Base-by-base conservation (phyloP, 192 early-diverging fungal species). In the Backusella morwellensis region DNA sequence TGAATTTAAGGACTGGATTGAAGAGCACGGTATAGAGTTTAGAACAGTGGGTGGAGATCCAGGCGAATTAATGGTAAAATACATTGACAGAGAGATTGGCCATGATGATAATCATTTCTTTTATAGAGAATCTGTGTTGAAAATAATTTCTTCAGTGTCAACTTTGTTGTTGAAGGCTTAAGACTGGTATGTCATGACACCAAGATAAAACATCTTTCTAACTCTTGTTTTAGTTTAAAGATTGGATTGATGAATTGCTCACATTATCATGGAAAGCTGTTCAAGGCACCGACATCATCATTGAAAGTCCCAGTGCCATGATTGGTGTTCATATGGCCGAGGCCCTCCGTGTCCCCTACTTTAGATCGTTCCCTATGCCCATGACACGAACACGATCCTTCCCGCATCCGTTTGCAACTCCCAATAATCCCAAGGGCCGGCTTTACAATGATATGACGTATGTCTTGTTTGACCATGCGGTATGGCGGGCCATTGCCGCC, bases 301-400 rank as follows among this genome's bases (percentile, higher is more conserved):
- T 94, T 56, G 92, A 91, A 41, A 87, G 88, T 9, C 92, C 92
- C 0, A 87, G 88, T 32, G 87, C 90, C 5, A 89, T 94, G 86
- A 80, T 86, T 38, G 92, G 92, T 23, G 84, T 92, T 59, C 92
- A 94, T 76, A 86, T 92, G 75, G 91, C 92, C 0, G 92, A 93
- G 80, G 82, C 79, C 69, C 76, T 89, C 8, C 72, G 82, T 82
- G 85, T 93, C 36, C 90, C 92, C 41, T 91, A 89, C 72, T 91
- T 91, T 79, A 68, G 86, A 23, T 86, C 90, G 21, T 91, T 93
- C 76, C 86, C 92, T 8, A 92, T 94, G 89, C 92, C 92, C 4
- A 92, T 91, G 93, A 92, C 89, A n/a, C 80, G 90, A 11, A 94
- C 93, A n/a, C 76, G 86, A 32, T 81, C 85, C 9, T 94, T 90